These are phyloP conservation scores for Fusarium odoratissimum DNA, from an alignment of 2,329 filamentous ascomycete genomes.

Conservation along the genomic window DNA sequence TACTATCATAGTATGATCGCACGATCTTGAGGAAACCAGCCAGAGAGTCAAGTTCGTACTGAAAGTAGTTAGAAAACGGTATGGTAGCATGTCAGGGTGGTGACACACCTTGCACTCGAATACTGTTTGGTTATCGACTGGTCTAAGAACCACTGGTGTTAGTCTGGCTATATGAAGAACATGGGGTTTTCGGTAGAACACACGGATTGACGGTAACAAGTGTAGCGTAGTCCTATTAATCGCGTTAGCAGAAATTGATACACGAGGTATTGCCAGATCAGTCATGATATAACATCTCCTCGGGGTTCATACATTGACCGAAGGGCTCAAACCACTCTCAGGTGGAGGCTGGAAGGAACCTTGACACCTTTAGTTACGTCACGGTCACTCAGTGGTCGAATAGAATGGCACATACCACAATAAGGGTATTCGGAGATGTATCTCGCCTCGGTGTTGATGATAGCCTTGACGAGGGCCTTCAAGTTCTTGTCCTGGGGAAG, in stretches of 20 bases:
- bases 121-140: slow-evolving; percentile 20
- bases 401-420: background rate
- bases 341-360: slow-evolving; percentile 23
- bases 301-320: slow-evolving; percentile 3
- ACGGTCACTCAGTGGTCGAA: fast-evolving
- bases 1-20: slow-evolving; percentile 19
- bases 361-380: background rate
- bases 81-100: fast-evolving
- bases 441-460: slow-evolving; percentile 26
- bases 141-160: background rate
- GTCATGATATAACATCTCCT: background rate
- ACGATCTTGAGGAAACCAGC: slow-evolving; percentile 27
- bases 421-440: slow-evolving; percentile 24
- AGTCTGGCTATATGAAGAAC: background rate
- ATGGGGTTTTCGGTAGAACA: fast-evolving
- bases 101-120: slow-evolving; percentile 22
- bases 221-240: slow-evolving; percentile 4
- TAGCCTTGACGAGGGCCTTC: slow-evolving; percentile 14
- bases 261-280: no score
- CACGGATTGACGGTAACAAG: slow-evolving; percentile 19
- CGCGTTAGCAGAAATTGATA: background rate
- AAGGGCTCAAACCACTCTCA: slow-evolving; percentile 14
- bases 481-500: slow-evolving; percentile 16
- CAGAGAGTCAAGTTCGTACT: slow-evolving; percentile 27
- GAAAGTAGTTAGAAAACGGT: background rate